A percentile compares a stretch with the other conserved stretches of the same genome.
These are phyloP conservation scores for Triticum turgidum DNA, from an alignment of 176 grass and related monocot species.

Conservation along the genomic window DNA sequence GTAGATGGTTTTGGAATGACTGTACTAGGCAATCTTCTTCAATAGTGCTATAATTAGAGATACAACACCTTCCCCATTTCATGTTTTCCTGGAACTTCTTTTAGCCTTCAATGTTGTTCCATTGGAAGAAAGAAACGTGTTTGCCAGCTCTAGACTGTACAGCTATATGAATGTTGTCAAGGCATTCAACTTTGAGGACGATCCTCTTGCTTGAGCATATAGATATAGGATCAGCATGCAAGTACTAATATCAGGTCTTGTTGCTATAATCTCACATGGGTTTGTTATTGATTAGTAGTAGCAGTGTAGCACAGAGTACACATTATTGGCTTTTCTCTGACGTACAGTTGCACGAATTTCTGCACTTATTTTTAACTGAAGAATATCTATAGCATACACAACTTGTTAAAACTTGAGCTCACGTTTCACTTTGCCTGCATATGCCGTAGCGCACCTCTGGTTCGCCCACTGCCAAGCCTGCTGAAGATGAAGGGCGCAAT, in stretches of 20 bases:
- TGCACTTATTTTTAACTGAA: too few species aligned
- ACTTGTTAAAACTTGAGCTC: neutral
- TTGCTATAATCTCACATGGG: too few species aligned
- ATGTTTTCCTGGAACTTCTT: neutral
- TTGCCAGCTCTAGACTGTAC: too few species aligned
- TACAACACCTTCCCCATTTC: neutral
- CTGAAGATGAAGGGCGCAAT: too few species aligned
- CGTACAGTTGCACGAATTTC: neutral
- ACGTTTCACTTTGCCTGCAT: neutral
- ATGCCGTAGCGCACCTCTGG: neutral
- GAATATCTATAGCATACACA: neutral
- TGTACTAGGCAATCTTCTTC: neutral
- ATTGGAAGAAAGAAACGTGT: neutral
- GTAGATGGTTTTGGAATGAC: neutral
- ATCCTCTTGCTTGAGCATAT: too few species aligned
- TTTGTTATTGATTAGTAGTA: neutral
- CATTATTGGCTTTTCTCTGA: neutral
- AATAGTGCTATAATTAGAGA: neutral
- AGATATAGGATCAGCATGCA: too few species aligned
- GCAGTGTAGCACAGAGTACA: neutral
- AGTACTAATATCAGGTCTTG: too few species aligned
- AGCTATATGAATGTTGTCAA: too few species aligned
- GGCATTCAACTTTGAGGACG: too few species aligned
- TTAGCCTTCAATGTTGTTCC: neutral
- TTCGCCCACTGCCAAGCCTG: neutral